A percentile compares a stretch with the other conserved stretches of the same genome.
Evolutionary conservation across 352 stramenopile genomes (phyloP).

Genomic region (Globisporangium heterothallicum): DNA sequence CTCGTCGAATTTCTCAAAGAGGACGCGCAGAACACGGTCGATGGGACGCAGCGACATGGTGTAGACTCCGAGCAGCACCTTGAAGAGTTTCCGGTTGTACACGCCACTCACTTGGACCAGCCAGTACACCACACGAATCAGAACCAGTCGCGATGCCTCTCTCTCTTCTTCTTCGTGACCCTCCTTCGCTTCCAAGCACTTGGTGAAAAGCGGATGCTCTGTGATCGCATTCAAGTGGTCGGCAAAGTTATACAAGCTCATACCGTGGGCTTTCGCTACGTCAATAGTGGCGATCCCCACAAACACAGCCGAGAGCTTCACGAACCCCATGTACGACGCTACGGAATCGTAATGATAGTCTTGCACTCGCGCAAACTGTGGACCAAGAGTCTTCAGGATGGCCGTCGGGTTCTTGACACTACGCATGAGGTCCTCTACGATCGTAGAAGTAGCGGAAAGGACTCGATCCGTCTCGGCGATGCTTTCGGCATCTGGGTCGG

Average conservation of each 20-base stretch:
- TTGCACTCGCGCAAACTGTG: constrained; percentile 19
- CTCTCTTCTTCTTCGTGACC: constrained; percentile 2
- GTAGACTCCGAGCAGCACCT: constrained; percentile 58
- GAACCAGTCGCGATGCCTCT: constrained; percentile 18
- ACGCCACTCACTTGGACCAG: constrained; percentile 32
- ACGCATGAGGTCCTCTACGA: constrained; percentile 8
- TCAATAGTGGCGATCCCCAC: constrained; percentile 22
- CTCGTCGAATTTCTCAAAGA: constrained; percentile 56
- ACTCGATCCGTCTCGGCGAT: neutral
- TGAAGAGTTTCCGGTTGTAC: constrained; percentile 50
- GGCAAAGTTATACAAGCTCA: constrained; percentile 25
- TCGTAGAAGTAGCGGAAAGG: neutral
- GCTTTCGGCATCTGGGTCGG: neutral
- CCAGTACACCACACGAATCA: constrained; percentile 35
- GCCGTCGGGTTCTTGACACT: neutral
- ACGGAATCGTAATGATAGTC: constrained; percentile 13
- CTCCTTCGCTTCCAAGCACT: constrained; percentile 17
- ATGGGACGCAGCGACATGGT: constrained; percentile 57
- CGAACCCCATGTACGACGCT: constrained; percentile 24
- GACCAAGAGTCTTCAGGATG: constrained; percentile 16
- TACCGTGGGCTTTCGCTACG: constrained; percentile 9
- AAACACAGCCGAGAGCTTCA: constrained; percentile 26
- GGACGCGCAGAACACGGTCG: constrained; percentile 46
- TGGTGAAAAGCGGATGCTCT: constrained; percentile 21
- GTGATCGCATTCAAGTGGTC: constrained; percentile 30